Conservation (phyloP, 257 asterid genomes). For the Plantago ovata region DNA sequence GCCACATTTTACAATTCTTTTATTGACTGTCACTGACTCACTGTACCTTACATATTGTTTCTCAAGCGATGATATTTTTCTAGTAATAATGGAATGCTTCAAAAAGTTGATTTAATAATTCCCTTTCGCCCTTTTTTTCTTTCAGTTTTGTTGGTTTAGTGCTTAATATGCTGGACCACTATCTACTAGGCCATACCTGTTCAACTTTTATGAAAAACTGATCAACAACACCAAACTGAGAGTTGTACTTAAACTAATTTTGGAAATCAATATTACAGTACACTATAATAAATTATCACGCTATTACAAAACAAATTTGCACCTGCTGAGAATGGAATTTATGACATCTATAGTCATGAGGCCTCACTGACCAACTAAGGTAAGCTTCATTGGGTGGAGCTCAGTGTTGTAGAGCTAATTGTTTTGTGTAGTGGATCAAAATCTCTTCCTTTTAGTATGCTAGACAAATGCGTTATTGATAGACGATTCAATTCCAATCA, state of each 20-base stretch:
- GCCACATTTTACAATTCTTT: too few relatives aligned
- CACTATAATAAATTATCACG: not conserved
- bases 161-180: conserved; percentile 10
- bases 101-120: not conserved
- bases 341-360: not conserved
- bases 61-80: not conserved
- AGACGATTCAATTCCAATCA: too few relatives aligned
- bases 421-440: too few relatives aligned
- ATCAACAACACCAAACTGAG: conserved; percentile 18
- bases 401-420: too few relatives aligned
- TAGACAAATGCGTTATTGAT: too few relatives aligned
- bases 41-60: too few relatives aligned
- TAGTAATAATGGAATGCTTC: not conserved
- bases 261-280: not conserved
- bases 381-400: too few relatives aligned
- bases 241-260: not conserved
- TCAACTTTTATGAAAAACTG: too few relatives aligned
- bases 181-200: conserved; percentile 18
- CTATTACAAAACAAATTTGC: not conserved
- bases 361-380: not conserved
- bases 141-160: too few relatives aligned
- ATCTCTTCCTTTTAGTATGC: too few relatives aligned
- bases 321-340: not conserved
- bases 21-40: too few relatives aligned
- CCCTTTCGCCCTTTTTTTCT: not conserved